Base-by-base conservation (phyloP, 768 basidiomycete genomes). In the Tephrocybe sp. region DNA sequence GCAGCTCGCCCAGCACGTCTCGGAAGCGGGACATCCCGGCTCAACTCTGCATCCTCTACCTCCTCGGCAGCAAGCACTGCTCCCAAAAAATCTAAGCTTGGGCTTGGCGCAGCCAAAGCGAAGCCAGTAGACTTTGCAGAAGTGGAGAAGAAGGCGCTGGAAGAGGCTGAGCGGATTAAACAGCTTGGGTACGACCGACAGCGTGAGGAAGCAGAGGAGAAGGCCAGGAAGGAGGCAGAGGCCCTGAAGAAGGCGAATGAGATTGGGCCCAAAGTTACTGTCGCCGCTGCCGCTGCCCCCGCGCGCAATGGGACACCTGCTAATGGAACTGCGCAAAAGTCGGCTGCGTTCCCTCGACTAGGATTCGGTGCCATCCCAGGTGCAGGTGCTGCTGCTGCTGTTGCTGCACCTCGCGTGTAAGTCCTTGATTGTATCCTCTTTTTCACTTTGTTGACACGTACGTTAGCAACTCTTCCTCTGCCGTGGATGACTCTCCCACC, bases 81-180 rank as follows among this genome's bases (percentile, higher is more conserved):
- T 5, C 65, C 77, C 5, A 84, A 83, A 65, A 89, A 89, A 64
- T 75, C 78, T 7, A 86, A 86, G 60, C 77, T 88, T 12, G 91
- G 89, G 22, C 78, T 94, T 1, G 95, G 96, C 12, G 97, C 95
- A 8, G 87, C 89, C 63, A 95, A 92, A 66, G 81, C 92, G 0
- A 85, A 82, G 6, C 80, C 88, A 1, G 85, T 98, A 57, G 86
- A 98, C 69, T 99, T 99, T 64, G 97, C 89, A 16, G 92, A 92
- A 59, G 97, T 93, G 0, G 95, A 98, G 66, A 76, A 87, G 24
- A 88, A 87, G 57, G 97, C 97, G 0, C 64, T 79, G 22, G 95
- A 93, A 61, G 97, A 98, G 65, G 94, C 92, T 21, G 95, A 95
- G 68, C 79, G 93, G 49, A 82, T 94, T 65, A 89, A 90, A 65